Base-by-base conservation (phyloP, 768 basidiomycete species). In the Tricholomella constricta region DNA sequence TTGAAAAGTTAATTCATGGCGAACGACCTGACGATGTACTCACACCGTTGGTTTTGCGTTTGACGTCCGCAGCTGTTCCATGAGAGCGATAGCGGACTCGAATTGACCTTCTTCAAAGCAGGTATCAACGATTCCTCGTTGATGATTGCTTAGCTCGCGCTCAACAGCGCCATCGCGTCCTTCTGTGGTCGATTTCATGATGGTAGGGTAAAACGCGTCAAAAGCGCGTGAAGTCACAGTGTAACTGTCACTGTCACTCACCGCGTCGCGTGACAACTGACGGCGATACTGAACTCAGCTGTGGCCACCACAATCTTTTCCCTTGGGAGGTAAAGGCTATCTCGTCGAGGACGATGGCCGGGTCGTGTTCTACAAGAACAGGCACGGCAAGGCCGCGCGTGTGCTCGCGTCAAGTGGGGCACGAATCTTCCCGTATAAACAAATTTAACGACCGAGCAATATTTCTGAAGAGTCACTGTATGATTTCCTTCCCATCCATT, bases 61-160 rank as follows among this genome's bases (percentile, higher is more conserved):
- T n/a, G 78, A 64, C 0, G 82, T 79, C 41, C 85, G 82, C 2
- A 91, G 66, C 52, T 85, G 83, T 52, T 82, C 81, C 1, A 91
- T 77, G 23, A 81, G 68, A 12, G 75, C 70, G 25, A 89, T 84
- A 6, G 83, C 89, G 5, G 81, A 75, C 59, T 88, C 84, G 57
- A 87, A 89, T 52, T 89, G 86, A 15, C 84, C 82, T 65, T 91
- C 89, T 61, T 91, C 89, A 17, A 91, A 81, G 53, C 85, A 85
- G 48, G 78, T 83, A 62, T 91, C 87, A 17, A 90, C 85, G 4
- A 88, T 69, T 29, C 75, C 77, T 31, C 78, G 74, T 59, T 81
- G 79, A 60, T 80, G 65, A 12, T 66, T 62, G 51, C 68, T 72
- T 74, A 83, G 76, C 47, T 80, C 79, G 9, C 68, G 68, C 52